These are phyloP conservation scores for Colletotrichum abscissum DNA, from an alignment of 2,329 filamentous ascomycete species.

Conservation along the genomic window DNA sequence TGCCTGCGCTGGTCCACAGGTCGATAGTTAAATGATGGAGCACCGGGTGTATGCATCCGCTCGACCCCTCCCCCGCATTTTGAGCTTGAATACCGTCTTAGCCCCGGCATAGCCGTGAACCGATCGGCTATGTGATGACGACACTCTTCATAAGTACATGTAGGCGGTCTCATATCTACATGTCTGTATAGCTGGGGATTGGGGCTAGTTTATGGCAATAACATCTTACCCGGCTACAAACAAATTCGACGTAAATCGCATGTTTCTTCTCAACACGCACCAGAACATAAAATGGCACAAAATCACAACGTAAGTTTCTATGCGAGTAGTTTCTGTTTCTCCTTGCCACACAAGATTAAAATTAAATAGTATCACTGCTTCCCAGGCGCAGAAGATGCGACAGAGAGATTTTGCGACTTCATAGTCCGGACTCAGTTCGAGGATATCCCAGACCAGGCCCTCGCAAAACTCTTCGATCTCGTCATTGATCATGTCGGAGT, in stretches of 20 bases:
- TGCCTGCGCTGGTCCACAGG: not conserved
- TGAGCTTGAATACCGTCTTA: not conserved
- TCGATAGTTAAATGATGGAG: not conserved
- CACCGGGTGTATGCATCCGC: not conserved
- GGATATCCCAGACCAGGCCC: not conserved
- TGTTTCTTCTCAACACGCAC: not conserved
- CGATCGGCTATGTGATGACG: not conserved
- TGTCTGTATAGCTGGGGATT: not conserved
- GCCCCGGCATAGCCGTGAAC: not conserved
- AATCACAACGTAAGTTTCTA: not conserved
- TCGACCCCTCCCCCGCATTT: not conserved
- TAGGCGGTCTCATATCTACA: not conserved
- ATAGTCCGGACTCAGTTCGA: not conserved
- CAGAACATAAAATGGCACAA: not conserved
- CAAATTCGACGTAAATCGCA: not conserved
- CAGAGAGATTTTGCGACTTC: slow-evolving; percentile 7
- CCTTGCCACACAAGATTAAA: not conserved
- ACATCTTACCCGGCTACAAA: not conserved
- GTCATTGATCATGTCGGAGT: slow-evolving; percentile 41
- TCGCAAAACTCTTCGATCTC: slow-evolving; percentile 40
- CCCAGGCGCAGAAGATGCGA: not conserved
- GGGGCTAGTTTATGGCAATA: not conserved
- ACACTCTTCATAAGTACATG: too few species aligned
- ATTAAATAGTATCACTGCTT: not conserved
- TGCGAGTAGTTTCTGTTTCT: not conserved